Evolutionary conservation across 768 basidiomycete species (phyloP), one percentile per base, ranked within the genome.

Genomic region (Lactarius hatsudake): DNA sequence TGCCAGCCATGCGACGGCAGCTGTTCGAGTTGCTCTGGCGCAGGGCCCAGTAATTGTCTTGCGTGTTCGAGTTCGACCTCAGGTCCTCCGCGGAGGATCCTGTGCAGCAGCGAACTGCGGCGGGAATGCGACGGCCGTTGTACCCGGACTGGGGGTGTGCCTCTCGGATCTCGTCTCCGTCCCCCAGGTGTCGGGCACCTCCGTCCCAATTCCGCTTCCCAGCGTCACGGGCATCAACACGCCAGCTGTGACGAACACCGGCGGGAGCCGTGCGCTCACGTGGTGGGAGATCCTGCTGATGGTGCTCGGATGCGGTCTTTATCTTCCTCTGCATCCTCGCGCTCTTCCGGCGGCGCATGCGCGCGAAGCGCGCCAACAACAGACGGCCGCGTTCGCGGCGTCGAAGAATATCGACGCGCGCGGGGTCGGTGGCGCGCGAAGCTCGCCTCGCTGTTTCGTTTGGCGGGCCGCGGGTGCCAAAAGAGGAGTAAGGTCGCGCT

Each of bases 241-340:
- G n/a, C 88, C 89, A 0, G 82, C 81, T 2, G 66, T 71, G 6
- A 72, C 76, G 34, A 61, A 69, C 7, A 23, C 56, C 12, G 30
- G 59, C 2, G 70, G 63, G 5, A 67, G 63, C 26, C 79, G 78
- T 32, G 71, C 80, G 28, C 78, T 93, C 10, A 78, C 79, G 66
- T 93, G 92, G 91, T 93, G 91, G 91, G 82, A 94, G 78, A 92
- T 93, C 71, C 79, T 93, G 64, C 83, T 93, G 63, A 93, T 93
- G 89, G 80, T 87, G 0, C 83, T 93, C 43, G 90, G 92, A 12
- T 89, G 88, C 73, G n/a, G 87, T 87, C 18, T 90, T 93, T 76
- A 87, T 93, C 76, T 87, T 91, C 74, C 64, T 92, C 51, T 75
- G 84, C 56, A 75, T 91, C 67, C 73, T 93, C 67, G 82, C 85